Base-by-base conservation (phyloP, 768 basidiomycete genomes). In the Termitomyces titanicus region DNA sequence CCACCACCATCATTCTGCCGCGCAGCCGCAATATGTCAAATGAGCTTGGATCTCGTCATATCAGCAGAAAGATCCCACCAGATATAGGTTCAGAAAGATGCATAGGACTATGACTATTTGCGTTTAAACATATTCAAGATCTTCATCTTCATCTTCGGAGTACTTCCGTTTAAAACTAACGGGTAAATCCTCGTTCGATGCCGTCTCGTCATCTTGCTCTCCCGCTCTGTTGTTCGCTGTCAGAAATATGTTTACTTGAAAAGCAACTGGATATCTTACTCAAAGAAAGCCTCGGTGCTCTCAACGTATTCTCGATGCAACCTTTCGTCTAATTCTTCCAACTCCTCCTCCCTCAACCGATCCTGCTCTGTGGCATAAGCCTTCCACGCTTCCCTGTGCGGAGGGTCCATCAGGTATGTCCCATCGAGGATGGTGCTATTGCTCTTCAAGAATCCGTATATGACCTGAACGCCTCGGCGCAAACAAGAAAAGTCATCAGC, bases 391-490 rank as follows among this genome's bases (percentile, higher is more conserved):
- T 58, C 56, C 47, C 47, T 35, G 22, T 60, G 45, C 13, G 51
- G 54, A 31, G 53, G 54, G 11, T 57, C 43, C 65, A 68, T 62
- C 12, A 56, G 37, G 22, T 37, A 46, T 12, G 68, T 69, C 47
- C 70, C 71, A 56, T 74, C 70, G 64, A 64, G 66, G n/a, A 68
- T 37, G 20, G 57, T 57, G 47, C 50, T 54, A 49, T 68, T 63
- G 5, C 58, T 34, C 52, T 68, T 69, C 61, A 72, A 57, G 24
- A 51, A 46, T 4, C 62, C 42, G 9, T 67, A 50, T 34, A 54
- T 29, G 12, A 31, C 27, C 47, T 68, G 62, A 37, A 63, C 13
- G n/a, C 47, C 47, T 24, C 57, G 29, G 24, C 63, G 61, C 42
- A 58, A 54, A 47, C 58, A 63, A 12, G 58, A 24, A 3, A 66